Evolutionary conservation across 164 flowering plant species (phyloP), one percentile per base, ranked within the genome.

Genomic region (Vitis riparia): DNA sequence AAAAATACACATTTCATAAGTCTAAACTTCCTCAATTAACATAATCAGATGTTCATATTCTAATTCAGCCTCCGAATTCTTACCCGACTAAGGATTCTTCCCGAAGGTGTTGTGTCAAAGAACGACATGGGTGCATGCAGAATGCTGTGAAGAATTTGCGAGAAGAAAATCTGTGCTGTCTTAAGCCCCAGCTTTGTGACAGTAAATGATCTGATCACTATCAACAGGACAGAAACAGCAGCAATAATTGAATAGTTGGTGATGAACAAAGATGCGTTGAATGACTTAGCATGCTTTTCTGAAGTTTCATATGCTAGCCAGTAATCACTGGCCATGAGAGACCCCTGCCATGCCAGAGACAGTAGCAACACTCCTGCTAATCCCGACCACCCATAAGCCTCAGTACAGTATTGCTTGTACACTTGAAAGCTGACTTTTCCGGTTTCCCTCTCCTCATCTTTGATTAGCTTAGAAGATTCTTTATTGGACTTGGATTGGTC

Each of bases 101-200:
- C 99, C 3, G 98, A 93, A 69, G 99, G 99, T 2, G 98, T 96
- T 29, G 98, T 88, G 66, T 96, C 99, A 60, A 96, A 96, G 80
- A 96, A 96, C 11, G 98, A 90, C 96, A 96, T 96, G 55, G 99
- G 99, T 44, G 99, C 97, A 77, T 88, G 99, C 69, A 93, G 67
- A 68, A 96, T 80, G 78, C 98, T 91, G 50, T 76, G 60, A 74
- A 96, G 89, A 70, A 93, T 89, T 64, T 83, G 87, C 1, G 55
- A 14, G 77, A 96, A 96, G 86, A 89, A 92, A 50, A 82, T 79
- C 62, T 93, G 97, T 19, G 97, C 84, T 1, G 97, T 93, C 83
- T 87, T 87, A 9, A 96, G 89, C 62, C 93, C 97, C 82, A 87
- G 51, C 17, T 78, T 12, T 1, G 94, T 80, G n/a, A 81, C 75